These are phyloP conservation scores for Alternaria consortialis DNA, from an alignment of 2,329 filamentous ascomycete genomes.

Conservation along the genomic window DNA sequence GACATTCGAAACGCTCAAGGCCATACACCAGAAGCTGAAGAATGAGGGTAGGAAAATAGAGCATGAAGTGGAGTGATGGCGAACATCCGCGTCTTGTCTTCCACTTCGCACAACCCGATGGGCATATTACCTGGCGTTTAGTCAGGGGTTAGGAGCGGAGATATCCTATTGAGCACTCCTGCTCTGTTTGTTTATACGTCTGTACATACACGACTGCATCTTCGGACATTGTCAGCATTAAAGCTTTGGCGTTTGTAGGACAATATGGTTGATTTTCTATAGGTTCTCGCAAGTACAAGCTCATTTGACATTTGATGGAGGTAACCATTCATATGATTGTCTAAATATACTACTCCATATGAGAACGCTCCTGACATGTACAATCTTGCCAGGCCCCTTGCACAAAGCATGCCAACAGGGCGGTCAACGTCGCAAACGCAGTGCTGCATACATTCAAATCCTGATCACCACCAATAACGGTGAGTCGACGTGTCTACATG, in stretches of 20 bases:
- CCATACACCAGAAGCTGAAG: conserved; percentile 62
- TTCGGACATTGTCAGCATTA: conserved; percentile 28
- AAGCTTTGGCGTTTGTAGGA: conserved; percentile 31
- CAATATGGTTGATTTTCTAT: conserved; percentile 5
- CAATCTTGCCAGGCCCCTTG: neutral
- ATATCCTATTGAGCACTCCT: conserved; percentile 31
- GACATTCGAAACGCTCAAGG: conserved; percentile 83
- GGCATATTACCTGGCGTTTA: conserved; percentile 29
- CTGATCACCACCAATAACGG: neutral
- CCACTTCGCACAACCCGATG: conserved; percentile 2
- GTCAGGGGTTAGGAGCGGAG: conserved; percentile 21
- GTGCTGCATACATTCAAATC: neutral
- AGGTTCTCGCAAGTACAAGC: conserved; percentile 4
- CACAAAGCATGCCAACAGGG: conserved; percentile 10
- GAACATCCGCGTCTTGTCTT: neutral
- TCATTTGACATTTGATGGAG: conserved; percentile 6
- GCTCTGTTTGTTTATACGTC: conserved; percentile 26
- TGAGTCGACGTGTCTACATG: neutral
- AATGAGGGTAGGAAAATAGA: conserved; percentile 57
- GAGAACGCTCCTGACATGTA: conserved; percentile 4
- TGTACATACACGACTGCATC: conserved; percentile 38
- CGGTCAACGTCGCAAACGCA: conserved; percentile 5
- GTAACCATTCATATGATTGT: conserved; percentile 1
- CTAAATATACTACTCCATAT: conserved; percentile 8
- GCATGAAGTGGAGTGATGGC: conserved; percentile 19